Evolutionary conservation across 2,329 filamentous ascomycete genomes (phyloP).

Genomic region (Cladosporium sp.): DNA sequence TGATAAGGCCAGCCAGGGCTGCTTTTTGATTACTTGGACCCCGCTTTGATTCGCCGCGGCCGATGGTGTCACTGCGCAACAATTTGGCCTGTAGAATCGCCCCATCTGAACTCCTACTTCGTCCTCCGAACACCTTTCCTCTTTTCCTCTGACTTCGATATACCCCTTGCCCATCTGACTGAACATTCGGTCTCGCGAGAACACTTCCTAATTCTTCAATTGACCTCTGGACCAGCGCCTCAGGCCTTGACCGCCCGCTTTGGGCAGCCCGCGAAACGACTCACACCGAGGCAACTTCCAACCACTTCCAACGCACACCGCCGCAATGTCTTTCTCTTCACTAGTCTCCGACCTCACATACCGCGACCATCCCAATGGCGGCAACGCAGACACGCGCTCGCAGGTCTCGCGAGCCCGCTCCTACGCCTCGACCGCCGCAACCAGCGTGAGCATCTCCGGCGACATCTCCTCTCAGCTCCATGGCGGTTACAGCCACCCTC

Average conservation of each 20-base stretch:
- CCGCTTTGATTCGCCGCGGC: not conserved
- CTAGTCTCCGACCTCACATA: slow-evolving; percentile 47
- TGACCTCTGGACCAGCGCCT: not conserved
- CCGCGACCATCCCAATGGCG: slow-evolving; percentile 39
- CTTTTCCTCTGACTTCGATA: not conserved
- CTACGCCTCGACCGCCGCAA: slow-evolving; percentile 47
- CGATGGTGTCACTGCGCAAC: not conserved
- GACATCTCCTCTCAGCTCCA: slow-evolving; percentile 48
- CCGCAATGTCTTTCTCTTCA: slow-evolving; percentile 46
- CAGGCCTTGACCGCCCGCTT: not conserved
- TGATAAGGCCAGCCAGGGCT: not conserved
- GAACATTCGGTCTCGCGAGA: not conserved
- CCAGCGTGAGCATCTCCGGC: slow-evolving; percentile 46
- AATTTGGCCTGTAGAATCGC: slow-evolving; percentile 9
- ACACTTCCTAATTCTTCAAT: not conserved
- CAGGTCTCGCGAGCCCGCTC: slow-evolving; percentile 42
- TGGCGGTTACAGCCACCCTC: slow-evolving; percentile 47
- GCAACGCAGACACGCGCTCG: slow-evolving; percentile 41
- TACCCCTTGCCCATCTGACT: not conserved
- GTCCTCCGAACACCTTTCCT: not conserved
- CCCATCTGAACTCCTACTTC: not conserved
- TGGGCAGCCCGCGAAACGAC: not conserved
- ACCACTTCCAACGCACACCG: not conserved
- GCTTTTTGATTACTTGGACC: not conserved
- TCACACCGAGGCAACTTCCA: not conserved